Base-by-base conservation (phyloP, 2,329 filamentous ascomycete genomes). In the Coniochaeta pulveracea region DNA sequence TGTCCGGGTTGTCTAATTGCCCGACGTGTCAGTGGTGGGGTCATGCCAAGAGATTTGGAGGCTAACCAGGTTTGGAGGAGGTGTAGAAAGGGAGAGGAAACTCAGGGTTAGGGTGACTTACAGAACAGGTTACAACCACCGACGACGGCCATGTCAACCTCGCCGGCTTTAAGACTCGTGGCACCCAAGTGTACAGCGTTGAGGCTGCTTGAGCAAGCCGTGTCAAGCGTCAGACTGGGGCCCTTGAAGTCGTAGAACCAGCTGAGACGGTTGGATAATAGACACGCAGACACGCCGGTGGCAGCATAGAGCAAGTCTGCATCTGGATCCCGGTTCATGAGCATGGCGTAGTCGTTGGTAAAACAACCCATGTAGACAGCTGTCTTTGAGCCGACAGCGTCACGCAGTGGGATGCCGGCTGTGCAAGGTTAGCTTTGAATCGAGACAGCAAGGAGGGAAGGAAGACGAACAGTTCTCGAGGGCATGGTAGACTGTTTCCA, bases 181-280 rank as follows among this genome's bases (percentile, higher is more conserved):
- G 41, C 44, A 2, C 45, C 49, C 33, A 49, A 39, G 35, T 56
- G 49, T 10, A 56, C 33, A 9, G 51, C 54, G 1, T 55, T 40
- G 33, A 61, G 39, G 24, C 48, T 52, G 19, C 48, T 51, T 3
- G 61, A 64, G 39, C 64, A 67, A 2, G 55, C 64, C 2, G 64
- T 66, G 35, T 66, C 61, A 1, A 65, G 40, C 0, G 57, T 58
- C 30, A 66, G 38, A 27, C 56, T 58, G 0, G 60, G 53, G 0
- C 62, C 60, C n/a, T 45, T 45, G 21, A 64, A 44, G 37, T 65
- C 52, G 28, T 58, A 61, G 33, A 53, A 56, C 37, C 60, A 59
- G 0, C 55, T 61, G 2, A 64, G 40, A 5, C 61, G 50, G 37
- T 63, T 63, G 0, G 58, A 50, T 14, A 57, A 34, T 32, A 62